Percentiles rank a stretch among this genome's conserved stretches.
Evolutionary conservation across 495 filamentous ascomycete genomes (phyloP).

Genomic region (Talaromyces thailandensis): DNA sequence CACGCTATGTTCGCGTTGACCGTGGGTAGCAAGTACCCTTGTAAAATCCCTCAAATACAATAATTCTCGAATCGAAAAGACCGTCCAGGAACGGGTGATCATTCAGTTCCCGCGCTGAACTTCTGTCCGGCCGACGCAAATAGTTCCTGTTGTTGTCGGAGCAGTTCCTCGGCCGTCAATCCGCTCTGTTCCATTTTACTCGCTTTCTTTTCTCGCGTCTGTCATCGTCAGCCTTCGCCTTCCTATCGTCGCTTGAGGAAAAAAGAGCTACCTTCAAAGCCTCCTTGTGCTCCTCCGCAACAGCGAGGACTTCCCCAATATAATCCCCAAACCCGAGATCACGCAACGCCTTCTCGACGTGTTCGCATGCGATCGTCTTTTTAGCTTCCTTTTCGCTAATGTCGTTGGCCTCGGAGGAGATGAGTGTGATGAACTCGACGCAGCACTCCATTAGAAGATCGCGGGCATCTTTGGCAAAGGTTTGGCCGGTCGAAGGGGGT

Average conservation of each 20-base stretch:
- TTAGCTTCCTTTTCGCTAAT: conserved; percentile 97
- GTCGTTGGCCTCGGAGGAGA: conserved; percentile 95
- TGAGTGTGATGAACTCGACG: conserved; percentile 96
- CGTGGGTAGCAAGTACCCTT: not conserved
- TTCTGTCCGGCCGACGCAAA: conserved; percentile 77
- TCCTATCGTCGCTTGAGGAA: conserved; percentile 7
- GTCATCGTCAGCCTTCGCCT: not conserved
- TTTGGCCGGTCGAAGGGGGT: conserved; percentile 54
- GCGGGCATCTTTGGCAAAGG: conserved; percentile 86
- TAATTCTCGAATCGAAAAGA: not conserved
- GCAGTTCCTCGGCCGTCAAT: conserved; percentile 77
- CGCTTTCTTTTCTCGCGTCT: conserved; percentile 94
- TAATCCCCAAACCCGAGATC: conserved; percentile 90
- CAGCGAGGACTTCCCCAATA: conserved; percentile 73
- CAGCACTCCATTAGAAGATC: conserved; percentile 97
- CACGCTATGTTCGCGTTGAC: not conserved
- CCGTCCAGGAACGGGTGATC: conserved; percentile 2
- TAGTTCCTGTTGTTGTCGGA: conserved; percentile 81
- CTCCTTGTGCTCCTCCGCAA: conserved; percentile 86
- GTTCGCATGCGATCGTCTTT: conserved; percentile 96
- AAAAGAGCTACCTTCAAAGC: conserved; percentile 66
- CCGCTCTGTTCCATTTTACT: conserved; percentile 95
- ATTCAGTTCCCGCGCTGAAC: conserved; percentile 49
- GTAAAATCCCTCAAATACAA: not conserved
- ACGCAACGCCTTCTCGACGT: conserved; percentile 85